phyloP scores from a whole-genome alignment of 371 early-diverging fungal genomes.

The Mortierella sp. region DNA sequence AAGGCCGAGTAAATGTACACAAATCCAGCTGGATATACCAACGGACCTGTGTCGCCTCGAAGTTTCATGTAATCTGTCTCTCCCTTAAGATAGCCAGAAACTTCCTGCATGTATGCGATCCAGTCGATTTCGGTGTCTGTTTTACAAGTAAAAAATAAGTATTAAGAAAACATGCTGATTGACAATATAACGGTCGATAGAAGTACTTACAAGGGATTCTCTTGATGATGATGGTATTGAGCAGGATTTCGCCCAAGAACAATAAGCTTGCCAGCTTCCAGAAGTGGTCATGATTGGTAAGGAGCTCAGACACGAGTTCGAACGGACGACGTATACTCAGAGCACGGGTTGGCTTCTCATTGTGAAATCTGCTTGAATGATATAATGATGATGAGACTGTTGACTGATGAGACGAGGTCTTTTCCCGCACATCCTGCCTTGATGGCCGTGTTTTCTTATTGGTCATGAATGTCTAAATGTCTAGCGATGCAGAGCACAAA shows the following conservation, averaged over 20 bases:
- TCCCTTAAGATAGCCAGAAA: slow-evolving; percentile 78
- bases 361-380: too few species aligned
- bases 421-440: too few species aligned
- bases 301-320: slow-evolving; percentile 49
- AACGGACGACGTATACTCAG: slow-evolving; percentile 40
- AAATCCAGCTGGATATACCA: slow-evolving; percentile 96
- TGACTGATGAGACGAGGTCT: not conserved
- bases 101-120: slow-evolving; percentile 95
- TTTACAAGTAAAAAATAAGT: not conserved
- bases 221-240: slow-evolving; percentile 65
- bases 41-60: slow-evolving; percentile 92
- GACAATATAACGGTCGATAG: not conserved
- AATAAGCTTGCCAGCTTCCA: slow-evolving; percentile 73
- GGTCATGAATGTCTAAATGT: too few species aligned
- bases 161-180: not conserved
- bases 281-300: slow-evolving; percentile 71
- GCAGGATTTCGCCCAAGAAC: slow-evolving; percentile 59
- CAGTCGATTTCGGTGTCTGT: slow-evolving; percentile 96
- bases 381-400: not conserved
- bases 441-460: too few species aligned
- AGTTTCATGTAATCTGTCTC: slow-evolving; percentile 85
- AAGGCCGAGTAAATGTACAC: slow-evolving; percentile 86
- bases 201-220: slow-evolving; percentile 55
- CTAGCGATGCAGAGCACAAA: too few species aligned
- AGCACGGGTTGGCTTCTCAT: too few species aligned